These are phyloP conservation scores for Rhododendron kiyosumense DNA, from an alignment of 148 eudicot species.

Conservation along the genomic window DNA sequence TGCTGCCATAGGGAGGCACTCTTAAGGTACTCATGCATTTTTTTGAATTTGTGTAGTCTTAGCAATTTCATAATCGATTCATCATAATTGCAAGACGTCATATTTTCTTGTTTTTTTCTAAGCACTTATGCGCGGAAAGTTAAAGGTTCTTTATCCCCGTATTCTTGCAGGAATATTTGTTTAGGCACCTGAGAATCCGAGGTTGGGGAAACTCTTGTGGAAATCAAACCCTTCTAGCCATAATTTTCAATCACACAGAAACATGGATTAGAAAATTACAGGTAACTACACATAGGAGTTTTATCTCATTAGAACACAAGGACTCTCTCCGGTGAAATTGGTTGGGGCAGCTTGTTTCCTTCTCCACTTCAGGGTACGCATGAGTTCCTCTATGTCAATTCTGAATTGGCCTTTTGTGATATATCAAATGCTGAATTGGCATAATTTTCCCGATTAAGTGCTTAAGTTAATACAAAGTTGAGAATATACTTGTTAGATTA, in stretches of 20 bases:
- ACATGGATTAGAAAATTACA: background rate
- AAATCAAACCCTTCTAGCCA: background rate
- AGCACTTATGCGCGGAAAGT: background rate
- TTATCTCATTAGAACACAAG: background rate
- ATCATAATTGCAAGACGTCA: background rate
- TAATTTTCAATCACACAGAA: background rate
- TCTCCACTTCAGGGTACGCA: background rate
- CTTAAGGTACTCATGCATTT: background rate
- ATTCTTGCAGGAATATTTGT: background rate
- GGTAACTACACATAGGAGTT: background rate
- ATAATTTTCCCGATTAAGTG: background rate
- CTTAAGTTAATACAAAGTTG: background rate
- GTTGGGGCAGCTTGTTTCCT: background rate
- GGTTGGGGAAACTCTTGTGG: background rate
- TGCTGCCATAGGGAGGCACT: constrained; percentile 5
- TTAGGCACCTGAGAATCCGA: background rate
- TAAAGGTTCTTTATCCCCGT: background rate
- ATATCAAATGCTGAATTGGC: background rate
- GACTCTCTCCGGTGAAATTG: background rate
- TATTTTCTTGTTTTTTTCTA: background rate
- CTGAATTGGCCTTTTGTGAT: background rate
- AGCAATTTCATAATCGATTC: background rate
- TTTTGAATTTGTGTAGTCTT: background rate
- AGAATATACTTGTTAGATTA: background rate
- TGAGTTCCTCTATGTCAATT: background rate